Base-by-base conservation (phyloP, 345 rosid genomes). In the Salix suchowensis region DNA sequence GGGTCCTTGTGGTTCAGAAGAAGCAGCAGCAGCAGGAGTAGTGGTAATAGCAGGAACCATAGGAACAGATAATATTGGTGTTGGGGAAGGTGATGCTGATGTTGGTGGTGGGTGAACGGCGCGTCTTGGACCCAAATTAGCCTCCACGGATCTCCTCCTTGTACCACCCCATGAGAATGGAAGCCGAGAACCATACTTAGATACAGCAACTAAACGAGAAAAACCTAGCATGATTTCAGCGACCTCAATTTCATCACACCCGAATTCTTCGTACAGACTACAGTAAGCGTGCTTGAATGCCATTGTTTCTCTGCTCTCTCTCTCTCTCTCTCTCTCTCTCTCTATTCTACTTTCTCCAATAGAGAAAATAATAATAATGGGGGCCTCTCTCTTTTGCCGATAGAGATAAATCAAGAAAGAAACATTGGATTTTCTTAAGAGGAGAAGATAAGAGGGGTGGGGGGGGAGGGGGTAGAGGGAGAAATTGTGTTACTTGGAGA, bases 151-250 rank as follows among this genome's bases (percentile, higher is more conserved):
- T 84, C 87, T 84, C 76, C 36, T 72, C 60, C 65, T 71, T 77
- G 76, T 84, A 37, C 40, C 15, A 0, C 87, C 85, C 86, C 89
- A 84, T 10, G 65, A 6, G 39, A 50, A 65, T 23, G 78, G 67
- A 70, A 67, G 48, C 2, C 67, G 74, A 75, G 21, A 23, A 6
- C 36, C 12, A 30, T 68, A 32, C 36, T 77, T 76, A 14, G 74
- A 75, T 61, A 55, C 6, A 4, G 5, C 7, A 7, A 81, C 67
- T 7, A 80, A 61, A 26, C 6, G 61, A 28, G 81, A 79, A 37
- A 87, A 74, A 67, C 77, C 71, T 0, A 79, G 14, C 78, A 87
- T 48, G 66, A 81, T 74, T 67, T 19, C 28, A 16, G 84, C 83
- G 1, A 82, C 85, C 10, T 74, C 79, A 19, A 67, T 19, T 68